phyloP scores from a whole-genome alignment of 495 filamentous ascomycete species.

The Extremus antarcticus region DNA sequence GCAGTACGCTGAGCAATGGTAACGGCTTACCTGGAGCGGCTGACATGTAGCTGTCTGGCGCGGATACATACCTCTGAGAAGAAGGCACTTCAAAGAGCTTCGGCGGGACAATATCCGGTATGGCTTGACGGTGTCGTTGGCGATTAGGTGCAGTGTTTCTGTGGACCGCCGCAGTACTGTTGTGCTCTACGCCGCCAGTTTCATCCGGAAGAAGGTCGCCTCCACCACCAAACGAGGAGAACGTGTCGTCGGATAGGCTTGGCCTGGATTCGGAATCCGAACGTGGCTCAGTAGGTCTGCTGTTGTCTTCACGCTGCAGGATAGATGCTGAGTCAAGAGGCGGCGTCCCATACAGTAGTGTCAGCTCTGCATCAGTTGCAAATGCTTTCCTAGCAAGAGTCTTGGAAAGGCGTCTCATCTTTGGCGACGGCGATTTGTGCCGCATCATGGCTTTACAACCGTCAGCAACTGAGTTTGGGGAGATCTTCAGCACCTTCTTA shows the following conservation, averaged over 20 bases:
- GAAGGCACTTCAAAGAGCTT: not conserved
- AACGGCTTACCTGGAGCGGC: no score
- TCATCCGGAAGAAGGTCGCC: conserved; percentile 29
- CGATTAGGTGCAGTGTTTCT: not conserved
- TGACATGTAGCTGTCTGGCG: no score
- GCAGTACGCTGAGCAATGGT: no score
- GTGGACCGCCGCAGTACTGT: not conserved
- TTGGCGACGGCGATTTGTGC: conserved; percentile 22
- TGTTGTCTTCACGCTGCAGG: not conserved
- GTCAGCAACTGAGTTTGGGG: not conserved
- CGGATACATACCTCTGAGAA: not conserved
- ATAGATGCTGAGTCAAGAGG: not conserved
- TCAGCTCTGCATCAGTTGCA: not conserved
- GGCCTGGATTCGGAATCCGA: not conserved
- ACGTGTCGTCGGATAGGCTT: conserved; percentile 7
- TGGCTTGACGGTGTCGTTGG: not conserved
- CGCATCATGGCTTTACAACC: conserved; percentile 16
- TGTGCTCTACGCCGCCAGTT: not conserved
- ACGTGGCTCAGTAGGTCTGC: not conserved
- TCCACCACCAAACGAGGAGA: conserved; percentile 23
- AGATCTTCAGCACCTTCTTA: conserved; percentile 6
- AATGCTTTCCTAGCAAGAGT: conserved; percentile 12
- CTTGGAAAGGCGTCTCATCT: conserved; percentile 24
- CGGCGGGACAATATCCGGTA: not conserved
- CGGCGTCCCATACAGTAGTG: not conserved